These are phyloP conservation scores for Leccinum fallax DNA, from an alignment of 1,284 basidiomycete species.

Conservation along the genomic window DNA sequence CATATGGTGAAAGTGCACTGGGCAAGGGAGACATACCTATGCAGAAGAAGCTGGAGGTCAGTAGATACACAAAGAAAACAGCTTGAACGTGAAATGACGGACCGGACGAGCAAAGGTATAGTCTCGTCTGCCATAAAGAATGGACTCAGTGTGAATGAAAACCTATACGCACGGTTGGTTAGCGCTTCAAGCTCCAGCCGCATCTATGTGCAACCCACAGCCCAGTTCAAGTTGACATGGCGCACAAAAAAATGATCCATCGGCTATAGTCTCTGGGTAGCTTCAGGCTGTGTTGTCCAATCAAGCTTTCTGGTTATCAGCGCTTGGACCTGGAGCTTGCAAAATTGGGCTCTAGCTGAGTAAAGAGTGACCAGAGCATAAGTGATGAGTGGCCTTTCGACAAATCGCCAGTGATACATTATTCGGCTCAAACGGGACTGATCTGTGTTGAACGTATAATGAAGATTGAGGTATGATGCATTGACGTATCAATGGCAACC, in stretches of 20 bases:
- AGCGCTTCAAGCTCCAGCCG: background rate
- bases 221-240: background rate
- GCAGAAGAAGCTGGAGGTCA: background rate
- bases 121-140: background rate
- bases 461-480: too few species aligned
- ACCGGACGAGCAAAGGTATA: background rate
- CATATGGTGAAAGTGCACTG: background rate
- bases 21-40: background rate
- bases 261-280: background rate
- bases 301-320: background rate
- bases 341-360: background rate
- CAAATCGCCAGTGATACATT: too few species aligned
- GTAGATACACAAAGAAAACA: background rate
- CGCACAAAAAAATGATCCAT: background rate
- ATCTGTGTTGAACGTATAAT: too few species aligned
- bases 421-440: too few species aligned
- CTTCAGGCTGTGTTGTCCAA: background rate
- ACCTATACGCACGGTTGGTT: background rate
- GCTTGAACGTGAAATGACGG: background rate
- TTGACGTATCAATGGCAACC: too few species aligned
- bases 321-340: background rate
- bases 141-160: background rate
- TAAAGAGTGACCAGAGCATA: background rate
- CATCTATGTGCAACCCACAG: background rate
- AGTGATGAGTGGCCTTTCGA: background rate